Evolutionary conservation across 2,329 filamentous ascomycete species (phyloP), one percentile per base, ranked within the genome.

Genomic region (Dactylonectria estremocensis): DNA sequence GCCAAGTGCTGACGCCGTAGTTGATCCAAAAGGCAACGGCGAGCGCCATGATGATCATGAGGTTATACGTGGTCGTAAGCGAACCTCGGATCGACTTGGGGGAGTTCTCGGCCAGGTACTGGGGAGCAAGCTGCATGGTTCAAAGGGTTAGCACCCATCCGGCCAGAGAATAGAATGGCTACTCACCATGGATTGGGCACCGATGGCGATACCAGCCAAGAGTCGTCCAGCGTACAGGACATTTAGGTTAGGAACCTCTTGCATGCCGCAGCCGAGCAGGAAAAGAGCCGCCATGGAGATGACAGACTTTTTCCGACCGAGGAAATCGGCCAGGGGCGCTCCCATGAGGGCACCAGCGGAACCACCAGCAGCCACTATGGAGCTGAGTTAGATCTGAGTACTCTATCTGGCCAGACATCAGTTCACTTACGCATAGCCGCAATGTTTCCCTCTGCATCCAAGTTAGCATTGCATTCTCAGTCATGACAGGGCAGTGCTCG

Each of bases 1-100:
- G 35, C 58, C 64, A 66, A 2, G 22, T 20, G 58, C 64, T 66
- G 24, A 62, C 64, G 14, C 52, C 64, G 24, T 66, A 66, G 46
- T 66, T 61, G 58, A 66, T 37, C 62, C 56, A 65, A 14, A 65
- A 65, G 3, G 62, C 62, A 20, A 65, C 43, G 6, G 62, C 62
- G 8, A 65, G 43, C 9, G 62, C 62, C 14, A 65, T 43, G 43
- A 65, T 60, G 13, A 65, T 65, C 62, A 65, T 65, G 28, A 65
- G 50, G 18, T 65, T 65, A 13, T 65, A 65, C 13, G 62, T 50
- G 0, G 62, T 61, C 6, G 56, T 60, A 11, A 65, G 62, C 1
- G 56, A 60, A n/a, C 62, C 56, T 61, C 62, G 56, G 22, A 65
- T 65, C 9, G 62, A 55, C 50, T 54, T 60, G 22, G 62, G 62